Base-by-base conservation (phyloP, 1,139 yeast genomes). In the Groenewaldozyma auringiensis region DNA sequence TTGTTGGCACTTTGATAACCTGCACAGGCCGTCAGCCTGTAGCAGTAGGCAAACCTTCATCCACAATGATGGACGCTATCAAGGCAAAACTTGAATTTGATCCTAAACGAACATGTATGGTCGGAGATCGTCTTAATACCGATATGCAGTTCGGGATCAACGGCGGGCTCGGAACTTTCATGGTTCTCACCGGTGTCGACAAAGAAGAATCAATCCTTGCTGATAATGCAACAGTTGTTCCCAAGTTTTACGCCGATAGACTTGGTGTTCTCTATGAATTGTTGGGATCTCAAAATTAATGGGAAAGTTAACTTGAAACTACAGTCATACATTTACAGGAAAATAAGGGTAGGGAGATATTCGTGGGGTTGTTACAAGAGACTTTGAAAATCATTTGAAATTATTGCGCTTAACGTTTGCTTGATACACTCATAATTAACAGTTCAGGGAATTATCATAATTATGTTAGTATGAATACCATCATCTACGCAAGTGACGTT, bases 111-210 rank as follows among this genome's bases (percentile, higher is more conserved):
- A 83, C 95, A 6, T 75, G 92, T 54, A 92, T 92, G 97, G 78
- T 92, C 52, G 99, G 99, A 25, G 99, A 92, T 64, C 75, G 98
- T 52, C 72, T 92, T 50, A 89, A 92, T 62, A 92, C 99, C 1
- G 99, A 92, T 59, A 92, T 92, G 80, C 78, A 76, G 58, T 92
- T 92, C 65, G 98, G 98, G 37, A 72, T 78, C 48, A 81, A 81
- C 49, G 95, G 96, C 42, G 94, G 94, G 0, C 72, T 94, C 42
- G 78, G 77, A 16, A 89, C 97, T 1, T 66, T 94, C 50, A 71
- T 92, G 58, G 97, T 92, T 2, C 74, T 92, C 47, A 83, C 94
- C 1, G 98, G 98, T 49, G 88, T 92, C 49, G 95, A 88, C 60
- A 79, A 81, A 1, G 94, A 81, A 57, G 75, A 73, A 32, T 71